A percentile compares a stretch with the other conserved stretches of the same genome.
phyloP scores from a whole-genome alignment of 1,139 yeast genomes.

The Komagataea norvegica region DNA sequence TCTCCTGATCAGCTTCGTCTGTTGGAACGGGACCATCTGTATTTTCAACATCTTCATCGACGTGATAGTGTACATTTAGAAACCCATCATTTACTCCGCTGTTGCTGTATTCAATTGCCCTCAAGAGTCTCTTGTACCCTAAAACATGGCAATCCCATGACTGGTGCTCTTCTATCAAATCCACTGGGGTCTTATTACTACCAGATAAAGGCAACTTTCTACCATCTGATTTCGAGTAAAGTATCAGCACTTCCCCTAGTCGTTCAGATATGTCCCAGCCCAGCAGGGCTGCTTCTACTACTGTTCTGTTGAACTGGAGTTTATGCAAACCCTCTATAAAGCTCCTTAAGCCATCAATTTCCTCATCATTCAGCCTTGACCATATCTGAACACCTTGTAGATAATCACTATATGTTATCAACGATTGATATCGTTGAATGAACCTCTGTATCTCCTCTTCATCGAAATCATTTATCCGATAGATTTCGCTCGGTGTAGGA shows the following conservation, averaged over 20 bases:
- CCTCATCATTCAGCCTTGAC: constrained; percentile 5
- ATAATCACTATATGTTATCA: constrained; percentile 3
- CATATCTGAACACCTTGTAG: constrained; percentile 1
- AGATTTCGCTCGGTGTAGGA: constrained; percentile 15
- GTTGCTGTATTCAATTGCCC: constrained; percentile 7
- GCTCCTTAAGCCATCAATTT: not conserved
- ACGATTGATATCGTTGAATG: constrained; percentile 11
- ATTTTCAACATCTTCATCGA: not conserved
- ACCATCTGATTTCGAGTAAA: constrained; percentile 31
- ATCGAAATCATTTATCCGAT: constrained; percentile 11
- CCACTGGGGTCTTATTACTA: constrained; percentile 6
- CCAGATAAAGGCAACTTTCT: constrained; percentile 29
- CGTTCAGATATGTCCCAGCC: constrained; percentile 30
- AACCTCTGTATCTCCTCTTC: constrained; percentile 12
- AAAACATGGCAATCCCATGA: constrained; percentile 29
- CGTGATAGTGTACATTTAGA: constrained; percentile 1
- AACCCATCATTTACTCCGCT: not conserved
- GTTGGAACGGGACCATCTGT: no score
- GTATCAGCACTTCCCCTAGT: constrained; percentile 12
- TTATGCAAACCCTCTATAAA: constrained; percentile 8
- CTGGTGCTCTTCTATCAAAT: constrained; percentile 31
- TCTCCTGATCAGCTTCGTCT: no score
- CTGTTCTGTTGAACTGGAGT: constrained; percentile 1
- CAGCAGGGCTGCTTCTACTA: constrained; percentile 22
- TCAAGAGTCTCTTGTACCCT: constrained; percentile 17